These are phyloP conservation scores for Cystobasidium ongulense DNA, from an alignment of 768 basidiomycete species.

Conservation along the genomic window DNA sequence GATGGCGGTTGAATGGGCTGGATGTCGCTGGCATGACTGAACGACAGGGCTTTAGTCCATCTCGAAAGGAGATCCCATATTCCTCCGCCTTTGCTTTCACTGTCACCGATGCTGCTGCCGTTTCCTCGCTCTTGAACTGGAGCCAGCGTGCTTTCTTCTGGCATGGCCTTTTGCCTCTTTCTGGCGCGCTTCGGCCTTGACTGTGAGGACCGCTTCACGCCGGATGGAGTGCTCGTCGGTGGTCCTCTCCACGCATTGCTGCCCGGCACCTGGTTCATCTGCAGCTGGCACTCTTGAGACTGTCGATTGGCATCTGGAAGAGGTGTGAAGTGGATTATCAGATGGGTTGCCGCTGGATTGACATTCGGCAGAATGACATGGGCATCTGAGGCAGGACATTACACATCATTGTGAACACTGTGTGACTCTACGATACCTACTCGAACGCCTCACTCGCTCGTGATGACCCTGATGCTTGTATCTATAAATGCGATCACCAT, in stretches of 20 bases:
- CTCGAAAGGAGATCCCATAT: background rate
- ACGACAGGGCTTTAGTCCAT: background rate
- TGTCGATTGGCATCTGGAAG: too few relatives aligned
- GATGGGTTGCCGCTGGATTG: too few relatives aligned
- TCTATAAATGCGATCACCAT: too few relatives aligned
- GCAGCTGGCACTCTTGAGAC: too few relatives aligned
- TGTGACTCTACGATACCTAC: too few relatives aligned
- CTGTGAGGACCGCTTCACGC: background rate
- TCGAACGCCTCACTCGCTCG: too few relatives aligned
- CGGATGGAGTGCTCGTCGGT: background rate
- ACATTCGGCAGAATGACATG: too few relatives aligned
- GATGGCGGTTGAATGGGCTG: background rate
- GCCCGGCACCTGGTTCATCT: background rate
- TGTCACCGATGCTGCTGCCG: background rate
- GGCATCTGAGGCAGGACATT: too few relatives aligned
- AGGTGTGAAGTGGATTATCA: too few relatives aligned
- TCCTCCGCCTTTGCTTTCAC: background rate
- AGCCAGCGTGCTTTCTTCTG: background rate
- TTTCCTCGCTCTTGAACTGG: background rate
- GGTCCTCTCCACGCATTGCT: background rate
- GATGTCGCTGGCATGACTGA: background rate
- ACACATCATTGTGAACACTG: too few relatives aligned
- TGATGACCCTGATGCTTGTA: too few relatives aligned
- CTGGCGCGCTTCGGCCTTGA: background rate
- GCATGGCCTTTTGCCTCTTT: background rate